These are phyloP conservation scores for Aspergillus haitiensis DNA, from an alignment of 495 filamentous ascomycete genomes.

Conservation along the genomic window DNA sequence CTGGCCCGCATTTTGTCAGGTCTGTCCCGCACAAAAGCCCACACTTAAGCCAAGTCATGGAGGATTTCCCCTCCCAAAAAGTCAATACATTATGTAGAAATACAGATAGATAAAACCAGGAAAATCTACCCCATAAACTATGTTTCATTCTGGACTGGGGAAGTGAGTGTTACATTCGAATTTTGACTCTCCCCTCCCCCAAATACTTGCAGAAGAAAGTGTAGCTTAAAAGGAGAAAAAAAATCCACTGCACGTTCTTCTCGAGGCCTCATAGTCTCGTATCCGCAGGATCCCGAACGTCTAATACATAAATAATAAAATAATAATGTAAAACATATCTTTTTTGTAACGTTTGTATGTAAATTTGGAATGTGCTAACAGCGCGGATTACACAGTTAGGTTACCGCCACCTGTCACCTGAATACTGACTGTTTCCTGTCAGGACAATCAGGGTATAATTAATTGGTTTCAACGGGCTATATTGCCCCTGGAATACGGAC, in stretches of 20 bases:
- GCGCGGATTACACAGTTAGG: neutral
- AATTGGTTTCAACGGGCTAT: neutral
- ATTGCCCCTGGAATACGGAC: neutral
- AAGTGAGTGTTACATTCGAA: constrained; percentile 4
- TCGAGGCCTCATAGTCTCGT: neutral
- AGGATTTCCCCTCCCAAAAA: neutral
- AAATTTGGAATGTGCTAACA: neutral
- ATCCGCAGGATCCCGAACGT: neutral
- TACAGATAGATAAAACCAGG: neutral
- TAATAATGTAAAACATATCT: neutral
- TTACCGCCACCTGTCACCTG: neutral
- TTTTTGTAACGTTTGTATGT: neutral
- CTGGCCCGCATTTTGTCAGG: constrained; percentile 26
- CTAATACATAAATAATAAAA: neutral
- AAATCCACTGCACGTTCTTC: neutral
- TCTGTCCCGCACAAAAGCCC: constrained; percentile 18
- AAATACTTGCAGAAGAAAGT: too few relatives aligned
- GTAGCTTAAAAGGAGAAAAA: neutral
- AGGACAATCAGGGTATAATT: neutral
- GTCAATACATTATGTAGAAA: constrained; percentile 1
- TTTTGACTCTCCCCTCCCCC: neutral
- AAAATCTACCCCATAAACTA: too few relatives aligned
- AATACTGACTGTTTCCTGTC: neutral
- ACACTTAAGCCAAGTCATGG: constrained; percentile 17
- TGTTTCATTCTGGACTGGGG: constrained; percentile 1